Conservation (phyloP, 2,329 filamentous ascomycete species). For the Arachnopeziza araneosa region DNA sequence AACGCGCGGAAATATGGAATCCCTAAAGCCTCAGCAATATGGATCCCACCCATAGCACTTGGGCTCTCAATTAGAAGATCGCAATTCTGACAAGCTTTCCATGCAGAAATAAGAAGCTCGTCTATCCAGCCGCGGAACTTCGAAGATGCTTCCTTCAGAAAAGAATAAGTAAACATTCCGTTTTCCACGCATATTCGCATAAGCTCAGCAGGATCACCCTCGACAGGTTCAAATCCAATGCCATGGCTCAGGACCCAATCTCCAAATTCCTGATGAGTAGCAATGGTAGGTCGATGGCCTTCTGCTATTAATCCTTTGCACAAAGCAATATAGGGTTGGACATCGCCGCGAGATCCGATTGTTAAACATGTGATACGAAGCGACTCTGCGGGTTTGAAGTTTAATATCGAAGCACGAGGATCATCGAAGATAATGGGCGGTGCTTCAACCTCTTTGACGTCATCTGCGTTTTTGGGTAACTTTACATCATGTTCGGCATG, state of each 20-base stretch:
- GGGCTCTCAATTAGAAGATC: constrained; percentile 94
- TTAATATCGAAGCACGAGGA: constrained; percentile 76
- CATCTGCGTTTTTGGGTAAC: constrained; percentile 42
- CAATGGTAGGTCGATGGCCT: constrained; percentile 81
- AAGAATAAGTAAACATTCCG: constrained; percentile 92
- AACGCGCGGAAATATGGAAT: constrained; percentile 98
- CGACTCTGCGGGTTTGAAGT: constrained; percentile 79
- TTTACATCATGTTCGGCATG: constrained; percentile 46
- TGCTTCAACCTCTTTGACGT: constrained; percentile 43
- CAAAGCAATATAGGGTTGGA: constrained; percentile 94
- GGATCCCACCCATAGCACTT: constrained; percentile 94
- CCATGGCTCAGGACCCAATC: constrained; percentile 87
- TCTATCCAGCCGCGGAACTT: constrained; percentile 96
- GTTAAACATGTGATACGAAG: constrained; percentile 88
- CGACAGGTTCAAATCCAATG: constrained; percentile 84
- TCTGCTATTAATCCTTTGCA: constrained; percentile 87
- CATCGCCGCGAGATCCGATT: constrained; percentile 91
- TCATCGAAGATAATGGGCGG: constrained; percentile 87
- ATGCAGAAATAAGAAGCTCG: constrained; percentile 75
- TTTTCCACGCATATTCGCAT: constrained; percentile 97
- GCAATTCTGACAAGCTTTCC: constrained; percentile 75
- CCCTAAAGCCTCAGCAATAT: constrained; percentile 86
- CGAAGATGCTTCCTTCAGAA: constrained; percentile 77
- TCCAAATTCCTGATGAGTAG: constrained; percentile 86
- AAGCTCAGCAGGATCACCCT: constrained; percentile 85